phyloP scores from a whole-genome alignment of 352 stramenopile genomes.

The Globisporangium heterothallicum region DNA sequence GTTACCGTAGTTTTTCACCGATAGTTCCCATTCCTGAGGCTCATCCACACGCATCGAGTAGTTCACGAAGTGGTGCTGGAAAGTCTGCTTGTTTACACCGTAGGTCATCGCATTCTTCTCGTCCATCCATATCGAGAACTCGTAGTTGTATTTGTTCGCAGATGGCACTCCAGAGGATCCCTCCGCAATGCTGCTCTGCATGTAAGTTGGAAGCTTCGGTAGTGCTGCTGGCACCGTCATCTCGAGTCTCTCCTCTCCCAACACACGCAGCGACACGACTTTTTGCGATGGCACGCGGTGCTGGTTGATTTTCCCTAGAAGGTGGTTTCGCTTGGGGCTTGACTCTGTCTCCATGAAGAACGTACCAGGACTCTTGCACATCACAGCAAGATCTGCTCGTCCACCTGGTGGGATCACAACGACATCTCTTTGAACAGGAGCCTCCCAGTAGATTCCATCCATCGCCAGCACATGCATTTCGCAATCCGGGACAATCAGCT shows the following conservation, averaged over 20 bases:
- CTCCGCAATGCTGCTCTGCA: conserved; percentile 27
- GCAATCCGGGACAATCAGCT: conserved; percentile 55
- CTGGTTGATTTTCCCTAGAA: conserved; percentile 56
- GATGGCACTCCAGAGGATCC: conserved; percentile 17
- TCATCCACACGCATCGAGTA: conserved; percentile 68
- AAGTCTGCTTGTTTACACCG: conserved; percentile 57
- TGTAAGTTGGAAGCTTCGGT: conserved; percentile 53
- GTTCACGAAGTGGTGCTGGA: conserved; percentile 42
- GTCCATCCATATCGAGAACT: conserved; percentile 75
- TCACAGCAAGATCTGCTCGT: conserved; percentile 56
- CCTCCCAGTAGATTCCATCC: conserved; percentile 61
- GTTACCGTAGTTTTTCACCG: conserved; percentile 44
- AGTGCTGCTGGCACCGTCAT: conserved; percentile 34
- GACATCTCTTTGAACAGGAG: conserved; percentile 35
- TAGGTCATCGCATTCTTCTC: conserved; percentile 29
- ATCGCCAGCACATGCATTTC: conserved; percentile 55
- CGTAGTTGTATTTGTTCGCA: conserved; percentile 56
- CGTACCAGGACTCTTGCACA: conserved; percentile 35
- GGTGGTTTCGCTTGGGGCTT: conserved; percentile 44
- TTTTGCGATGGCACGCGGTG: conserved; percentile 66
- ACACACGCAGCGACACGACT: conserved; percentile 48
- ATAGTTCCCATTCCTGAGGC: conserved; percentile 62
- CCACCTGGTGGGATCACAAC: conserved; percentile 63
- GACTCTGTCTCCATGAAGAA: conserved; percentile 68
- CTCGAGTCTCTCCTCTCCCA: conserved; percentile 13